Evolutionary conservation across 2,329 filamentous ascomycete genomes (phyloP).

Genomic region (Ambrosiella cleistominuta): DNA sequence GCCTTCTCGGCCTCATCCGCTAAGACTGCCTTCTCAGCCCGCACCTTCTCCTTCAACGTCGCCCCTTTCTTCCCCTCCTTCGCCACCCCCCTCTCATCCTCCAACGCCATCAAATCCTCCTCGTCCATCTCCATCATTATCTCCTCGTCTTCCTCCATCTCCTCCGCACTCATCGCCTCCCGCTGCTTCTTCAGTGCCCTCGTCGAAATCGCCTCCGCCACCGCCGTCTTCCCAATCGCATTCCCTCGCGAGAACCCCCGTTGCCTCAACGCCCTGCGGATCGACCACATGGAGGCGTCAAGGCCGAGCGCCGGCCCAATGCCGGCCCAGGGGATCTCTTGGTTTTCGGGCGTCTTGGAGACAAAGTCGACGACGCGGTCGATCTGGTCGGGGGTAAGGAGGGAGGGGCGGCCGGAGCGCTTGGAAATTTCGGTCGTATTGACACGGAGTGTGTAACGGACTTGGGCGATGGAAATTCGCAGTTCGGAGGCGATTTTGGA

Average conservation of each 20-base stretch:
- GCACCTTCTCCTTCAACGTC: background rate
- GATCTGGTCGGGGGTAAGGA: conserved; percentile 10
- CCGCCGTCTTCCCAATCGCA: conserved; percentile 6
- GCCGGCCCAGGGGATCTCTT: conserved; percentile 11
- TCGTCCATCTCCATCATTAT: background rate
- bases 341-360: conserved; percentile 4
- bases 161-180: background rate
- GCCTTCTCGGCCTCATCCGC: conserved; percentile 1
- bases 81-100: background rate
- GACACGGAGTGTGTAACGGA: conserved; percentile 11
- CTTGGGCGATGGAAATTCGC: conserved; percentile 10
- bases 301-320: conserved; percentile 12
- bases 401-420: conserved; percentile 10
- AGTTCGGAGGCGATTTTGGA: conserved; percentile 10
- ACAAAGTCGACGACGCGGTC: conserved; percentile 12
- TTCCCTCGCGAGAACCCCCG: conserved; percentile 10
- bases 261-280: conserved; percentile 7
- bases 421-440: conserved; percentile 8
- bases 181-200: background rate
- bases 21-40: background rate
- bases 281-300: conserved; percentile 10
- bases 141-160: background rate
- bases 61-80: background rate
- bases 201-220: conserved; percentile 5
- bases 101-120: background rate